Evolutionary conservation across 2,329 filamentous ascomycete genomes (phyloP).

Genomic region (Coleophoma crateriformis): DNA sequence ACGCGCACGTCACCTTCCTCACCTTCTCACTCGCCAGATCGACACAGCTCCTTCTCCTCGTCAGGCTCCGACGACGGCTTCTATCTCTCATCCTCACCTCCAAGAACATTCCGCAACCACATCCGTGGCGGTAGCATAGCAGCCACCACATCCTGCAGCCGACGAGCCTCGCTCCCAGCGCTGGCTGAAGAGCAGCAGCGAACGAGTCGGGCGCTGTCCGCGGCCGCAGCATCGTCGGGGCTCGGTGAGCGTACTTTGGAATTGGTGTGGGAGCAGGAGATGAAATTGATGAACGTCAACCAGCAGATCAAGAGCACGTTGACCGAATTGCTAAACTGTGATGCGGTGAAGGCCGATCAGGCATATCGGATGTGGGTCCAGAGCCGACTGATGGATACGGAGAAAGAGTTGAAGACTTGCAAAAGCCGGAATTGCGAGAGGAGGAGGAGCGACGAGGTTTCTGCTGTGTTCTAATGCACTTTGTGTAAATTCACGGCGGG

Average conservation of each 20-base stretch:
- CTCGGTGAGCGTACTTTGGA: constrained; percentile 14
- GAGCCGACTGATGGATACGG: constrained; percentile 44
- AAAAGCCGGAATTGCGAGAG: constrained; percentile 17
- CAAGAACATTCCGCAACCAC: constrained; percentile 3
- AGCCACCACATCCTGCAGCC: constrained; percentile 2
- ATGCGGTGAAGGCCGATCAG: constrained; percentile 38
- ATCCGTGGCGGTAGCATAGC: constrained; percentile 7
- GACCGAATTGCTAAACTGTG: constrained; percentile 47
- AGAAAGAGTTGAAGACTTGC: constrained; percentile 34
- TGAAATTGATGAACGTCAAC: constrained; percentile 40
- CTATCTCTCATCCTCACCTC: constrained; percentile 2
- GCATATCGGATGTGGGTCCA: constrained; percentile 45
- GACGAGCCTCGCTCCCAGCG: constrained; percentile 18
- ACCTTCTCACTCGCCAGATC: constrained; percentile 2
- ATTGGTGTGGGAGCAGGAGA: constrained; percentile 21
- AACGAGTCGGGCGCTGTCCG: too few relatives aligned
- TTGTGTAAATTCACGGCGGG: neutral
- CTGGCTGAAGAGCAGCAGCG: neutral
- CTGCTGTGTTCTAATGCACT: neutral
- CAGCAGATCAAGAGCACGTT: constrained; percentile 47
- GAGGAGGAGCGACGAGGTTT: constrained; percentile 12
- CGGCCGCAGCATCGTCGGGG: too few relatives aligned
- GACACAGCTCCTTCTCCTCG: constrained; percentile 8
- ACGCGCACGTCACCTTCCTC: constrained; percentile 4
- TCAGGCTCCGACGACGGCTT: constrained; percentile 9